Percentiles rank a stretch among this genome's conserved stretches.
Evolutionary conservation across 768 basidiomycete genomes (phyloP).

Genomic region (Cystofilobasidium macerans): DNA sequence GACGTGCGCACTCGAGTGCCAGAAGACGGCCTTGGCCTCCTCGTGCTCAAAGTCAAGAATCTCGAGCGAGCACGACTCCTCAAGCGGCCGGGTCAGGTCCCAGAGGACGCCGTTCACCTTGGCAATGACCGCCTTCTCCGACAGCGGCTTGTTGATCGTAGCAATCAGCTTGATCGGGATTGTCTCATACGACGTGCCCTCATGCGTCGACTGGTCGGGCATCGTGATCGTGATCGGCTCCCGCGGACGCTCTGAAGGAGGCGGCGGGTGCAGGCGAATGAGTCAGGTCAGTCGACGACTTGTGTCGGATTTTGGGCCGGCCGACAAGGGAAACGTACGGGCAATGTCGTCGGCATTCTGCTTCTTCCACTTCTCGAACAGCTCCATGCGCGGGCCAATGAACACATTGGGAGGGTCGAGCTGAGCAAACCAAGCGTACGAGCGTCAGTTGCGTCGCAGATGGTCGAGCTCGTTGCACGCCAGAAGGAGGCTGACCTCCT

Average conservation of each 20-base stretch:
- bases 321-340: conserved; percentile 28
- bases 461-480: neutral
- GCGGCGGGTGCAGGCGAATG: conserved; percentile 38
- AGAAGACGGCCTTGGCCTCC: conserved; percentile 85
- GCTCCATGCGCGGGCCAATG: conserved; percentile 19
- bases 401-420: conserved; percentile 26
- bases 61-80: conserved; percentile 65
- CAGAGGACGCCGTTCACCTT: conserved; percentile 77
- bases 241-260: conserved; percentile 52
- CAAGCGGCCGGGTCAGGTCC: conserved; percentile 93
- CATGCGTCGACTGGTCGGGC: conserved; percentile 71
- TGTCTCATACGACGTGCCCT: conserved; percentile 87
- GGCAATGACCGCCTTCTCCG: conserved; percentile 82
- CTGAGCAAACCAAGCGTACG: neutral
- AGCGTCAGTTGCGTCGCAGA: neutral
- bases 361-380: conserved; percentile 27
- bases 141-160: conserved; percentile 70
- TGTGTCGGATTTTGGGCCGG: no score
- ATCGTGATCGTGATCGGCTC: conserved; percentile 73
- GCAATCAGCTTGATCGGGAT: conserved; percentile 84
- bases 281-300: conserved; percentile 3
- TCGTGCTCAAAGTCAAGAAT: conserved; percentile 85
- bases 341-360: conserved; percentile 21
- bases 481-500: conserved; percentile 15
- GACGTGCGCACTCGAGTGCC: conserved; percentile 98